Conservation (phyloP, 2,329 filamentous ascomycete genomes). For the Periconia sp. region DNA sequence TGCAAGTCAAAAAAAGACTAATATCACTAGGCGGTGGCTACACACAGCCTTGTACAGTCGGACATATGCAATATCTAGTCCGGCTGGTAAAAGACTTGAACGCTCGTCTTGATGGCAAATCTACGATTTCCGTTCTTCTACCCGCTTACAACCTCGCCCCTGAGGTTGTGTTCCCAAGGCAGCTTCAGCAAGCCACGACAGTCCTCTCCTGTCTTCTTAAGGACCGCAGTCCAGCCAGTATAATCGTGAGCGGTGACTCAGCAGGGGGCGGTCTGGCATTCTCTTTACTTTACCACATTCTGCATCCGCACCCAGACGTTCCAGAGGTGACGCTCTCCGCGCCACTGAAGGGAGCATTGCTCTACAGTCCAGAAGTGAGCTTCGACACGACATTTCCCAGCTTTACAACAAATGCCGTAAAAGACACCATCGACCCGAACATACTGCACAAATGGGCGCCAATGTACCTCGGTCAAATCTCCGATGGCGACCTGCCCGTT, state of each 20-base stretch:
- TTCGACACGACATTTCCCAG: neutral
- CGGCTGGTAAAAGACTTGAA: too few relatives aligned
- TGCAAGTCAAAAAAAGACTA: too few relatives aligned
- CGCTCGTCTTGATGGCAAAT: too few relatives aligned
- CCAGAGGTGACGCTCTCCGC: neutral
- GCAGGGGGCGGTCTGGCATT: conserved; percentile 12
- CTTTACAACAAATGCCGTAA: neutral
- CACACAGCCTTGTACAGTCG: too few relatives aligned
- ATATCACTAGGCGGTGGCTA: too few relatives aligned
- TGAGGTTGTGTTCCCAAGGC: too few relatives aligned
- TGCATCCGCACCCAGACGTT: conserved; percentile 7
- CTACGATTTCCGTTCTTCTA: too few relatives aligned
- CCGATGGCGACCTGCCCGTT: neutral
- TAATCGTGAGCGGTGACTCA: conserved; percentile 14
- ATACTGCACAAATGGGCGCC: conserved; percentile 1
- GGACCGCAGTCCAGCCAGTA: too few relatives aligned
- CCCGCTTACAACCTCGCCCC: too few relatives aligned
- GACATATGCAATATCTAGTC: too few relatives aligned
- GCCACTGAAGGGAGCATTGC: conserved; percentile 4
- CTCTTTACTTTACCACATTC: conserved; percentile 6
- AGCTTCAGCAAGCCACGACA: too few relatives aligned
- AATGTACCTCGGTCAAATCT: neutral
- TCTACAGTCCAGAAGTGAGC: conserved; percentile 6
- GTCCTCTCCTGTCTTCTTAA: too few relatives aligned
- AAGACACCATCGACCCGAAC: neutral